Evolutionary conservation across 78 protist species (phyloP), one percentile per base, ranked within the genome.

Genomic region (Dictyostelium capitatum): DNA sequence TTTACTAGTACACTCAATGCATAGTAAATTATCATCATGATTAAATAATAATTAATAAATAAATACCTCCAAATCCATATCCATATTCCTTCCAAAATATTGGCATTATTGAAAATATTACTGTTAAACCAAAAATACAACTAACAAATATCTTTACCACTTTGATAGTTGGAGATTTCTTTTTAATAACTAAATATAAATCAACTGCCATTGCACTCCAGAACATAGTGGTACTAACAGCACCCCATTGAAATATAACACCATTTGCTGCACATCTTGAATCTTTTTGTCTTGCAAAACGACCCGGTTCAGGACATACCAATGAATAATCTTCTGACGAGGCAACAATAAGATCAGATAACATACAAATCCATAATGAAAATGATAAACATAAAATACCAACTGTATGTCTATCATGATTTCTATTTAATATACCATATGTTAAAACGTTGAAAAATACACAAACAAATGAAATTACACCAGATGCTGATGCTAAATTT

Each of bases 191-290:
- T 57, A 87, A 64, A 82, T 77, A 87, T 47, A 87, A 43, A 65
- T 87, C 93, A 50, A 87, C 48, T 6, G 93, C 62, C 80, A 87
- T 77, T 28, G 80, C 65, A 30, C 84, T 9, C 93, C 93, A 87
- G 48, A 72, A 77, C 54, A 87, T 30, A 37, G 67, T 37, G 5
- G 93, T 80, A 23, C 65, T 48, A 28, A 77, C 65, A 17, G 83
- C 93, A n/a, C 93, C 93, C 65, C 25, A 56, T 87, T 87, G 93
- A 37, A 87, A 87, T 3, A 87, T 74, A 15, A 87, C n/a, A 48
- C 93, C 93, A 28, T 80, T 78, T 6, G 84, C 83, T 10, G 78
- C 78, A 87, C 93, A 87, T 17, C 57, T n/a, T 28, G 57, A 25
- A 62, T 77, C 84, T n/a, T n/a, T 10, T 50, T 77, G 83, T 28